Evolutionary conservation across 805 yeast genomes (phyloP), one percentile per base, ranked within the genome.

Genomic region (Citeromyces nyonsensis): DNA sequence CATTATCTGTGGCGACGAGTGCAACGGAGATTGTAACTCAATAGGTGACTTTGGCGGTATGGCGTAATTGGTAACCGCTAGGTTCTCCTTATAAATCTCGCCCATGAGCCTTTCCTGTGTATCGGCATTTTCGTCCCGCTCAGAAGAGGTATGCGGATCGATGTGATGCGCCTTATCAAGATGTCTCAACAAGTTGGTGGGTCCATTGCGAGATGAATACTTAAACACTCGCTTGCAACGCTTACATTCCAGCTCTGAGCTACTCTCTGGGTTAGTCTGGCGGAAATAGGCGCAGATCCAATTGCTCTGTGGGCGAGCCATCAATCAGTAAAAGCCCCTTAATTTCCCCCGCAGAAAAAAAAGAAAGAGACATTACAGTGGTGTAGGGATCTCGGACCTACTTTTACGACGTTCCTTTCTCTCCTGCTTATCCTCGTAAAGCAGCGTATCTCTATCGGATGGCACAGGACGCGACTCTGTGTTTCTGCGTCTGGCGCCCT

Each of bases 401-500:
- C 49, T 54, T 32, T 50, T 51, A 28, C 66, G 47, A 36, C 54
- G 48, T 35, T 58, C 65, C 37, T 49, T 53, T 37, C 66, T 48
- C 34, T 61, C 64, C 38, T 47, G 50, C 38, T 55, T 54, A 32
- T 60, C 65, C 26, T 44, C 52, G 36, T 54, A 57, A 32, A 57
- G 39, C 13, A 56, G 36, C 25, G 48, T 47, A 9, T 42, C 47
- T 31, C 51, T 48, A 33, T 53, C 48, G 18, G 42, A 36, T 3
- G 36, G 35, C 30, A 31, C 39, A 22, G 22, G 5, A 7, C 22
- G 22, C 6, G 22, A 18, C 6, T 18, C 22, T 18, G 22, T 27
- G 7, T 52, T 57, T 28, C 69, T 54, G 39, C 85, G 58, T 41
- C 84, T 63, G 2, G 72, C 69, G 1, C 83, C 81, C 49, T 85